Evolutionary conservation across 2,329 filamentous ascomycete genomes (phyloP), one percentile per base, ranked within the genome.

Genomic region (Chaetoscypha palmicola): DNA sequence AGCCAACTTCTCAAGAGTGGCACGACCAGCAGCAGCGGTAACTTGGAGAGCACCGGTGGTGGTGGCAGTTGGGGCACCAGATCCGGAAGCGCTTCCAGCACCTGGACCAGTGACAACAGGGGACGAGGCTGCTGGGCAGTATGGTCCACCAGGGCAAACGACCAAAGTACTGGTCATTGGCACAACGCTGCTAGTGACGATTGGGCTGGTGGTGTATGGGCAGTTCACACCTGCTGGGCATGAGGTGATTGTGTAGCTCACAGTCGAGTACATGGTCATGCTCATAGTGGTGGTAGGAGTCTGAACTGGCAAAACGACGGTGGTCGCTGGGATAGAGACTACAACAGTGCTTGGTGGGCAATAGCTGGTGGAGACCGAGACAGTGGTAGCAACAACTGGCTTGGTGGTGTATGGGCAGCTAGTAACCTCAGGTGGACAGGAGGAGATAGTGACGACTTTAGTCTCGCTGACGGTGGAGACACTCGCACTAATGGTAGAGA

Each of bases 331-430:
- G 20, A 22, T 24, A 17, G 21, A 22, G 8, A 38, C 35, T 11
- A 20, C 23, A 22, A 38, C 12, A 2, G 22, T 12, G 9, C 12
- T 38, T 11, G 21, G 17, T 14, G 37, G 24, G 14, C 24, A 40
- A 8, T n/a, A 31, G 20, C 17, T 31, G 11, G 26, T 31, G 12
- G 30, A 40, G 4, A 16, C 16, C 3, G 19, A 32, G 9, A 40
- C 17, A n/a, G 38, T 32, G 17, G 24, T 40, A 10, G 10, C 32
- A 12, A 21, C 21, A 10, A 40, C 38, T 20, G 38, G 38, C 19
- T 31, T 31, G 3, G 38, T 40, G 26, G 38, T 40, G 17, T 40
- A 40, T 22, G 38, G 38, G 20, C 38, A 40, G 10, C 32, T 21
- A 3, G 17, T 21, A 9, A 40, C 24, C 3, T 20, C 24, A 10